Evolutionary conservation across 805 yeast species (phyloP), one percentile per base, ranked within the genome.

Genomic region (Zygoascus ofunaensis): DNA sequence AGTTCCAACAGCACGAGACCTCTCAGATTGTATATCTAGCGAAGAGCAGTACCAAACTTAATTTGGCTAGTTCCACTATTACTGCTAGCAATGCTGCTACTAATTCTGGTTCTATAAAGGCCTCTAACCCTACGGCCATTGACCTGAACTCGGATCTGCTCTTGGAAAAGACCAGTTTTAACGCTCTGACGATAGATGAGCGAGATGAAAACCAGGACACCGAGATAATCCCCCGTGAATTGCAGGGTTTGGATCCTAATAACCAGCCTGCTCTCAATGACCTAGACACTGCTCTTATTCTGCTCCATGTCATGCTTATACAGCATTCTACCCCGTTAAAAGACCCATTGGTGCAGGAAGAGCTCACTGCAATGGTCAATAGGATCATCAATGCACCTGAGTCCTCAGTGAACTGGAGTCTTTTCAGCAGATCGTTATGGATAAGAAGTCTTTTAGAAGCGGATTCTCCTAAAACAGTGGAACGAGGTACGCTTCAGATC

Each of bases 401-500:
- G 3, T 64, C 66, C 3, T 51, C 65, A 1, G 72, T 75, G 15
- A 82, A 85, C 60, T 87, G 95, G 87, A 64, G 83, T 1, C 61
- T 90, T 3, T 87, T 80, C 55, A 77, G 89, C 2, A 71, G 89
- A 49, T 83, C 94, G 0, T 66, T 92, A 37, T 92, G 97, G 96
- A 84, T 82, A 56, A 76, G 97, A 60, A 86, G 96, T 5, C 55
- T 84, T 18, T 67, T 89, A 32, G 98, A 92, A 60, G 76, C 95
- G 0, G 71, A 73, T 41, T 80, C 79, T 52, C 78, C 94, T 1
- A 80, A 83, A 58, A 90, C 97, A 1, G 81, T 90, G 20, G 97
- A 92, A 64, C 74, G 98, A 60, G 97, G 97, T 41, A 79, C 89
- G 3, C 69, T 92, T 42, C 98, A 92, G 63, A 80, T 92, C 81